These are phyloP conservation scores for Lagenaria siceraria DNA, from an alignment of 306 rosid species.

Conservation along the genomic window DNA sequence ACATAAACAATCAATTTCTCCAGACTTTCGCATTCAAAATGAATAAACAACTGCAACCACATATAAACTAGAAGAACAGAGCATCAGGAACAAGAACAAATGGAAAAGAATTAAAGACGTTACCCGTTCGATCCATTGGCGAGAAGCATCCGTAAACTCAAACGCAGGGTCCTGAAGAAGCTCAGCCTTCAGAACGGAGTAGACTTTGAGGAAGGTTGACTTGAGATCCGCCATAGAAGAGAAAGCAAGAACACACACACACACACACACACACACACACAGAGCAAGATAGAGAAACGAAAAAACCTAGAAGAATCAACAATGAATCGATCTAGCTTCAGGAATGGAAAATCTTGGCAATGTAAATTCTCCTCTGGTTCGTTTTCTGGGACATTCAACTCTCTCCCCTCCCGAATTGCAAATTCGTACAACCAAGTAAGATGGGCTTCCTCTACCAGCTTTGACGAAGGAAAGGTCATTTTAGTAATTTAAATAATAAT, in stretches of 20 bases:
- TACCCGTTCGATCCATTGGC: slow-evolving; percentile 64
- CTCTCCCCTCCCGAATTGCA: background rate
- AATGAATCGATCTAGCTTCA: background rate
- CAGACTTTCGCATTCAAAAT: background rate
- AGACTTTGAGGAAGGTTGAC: slow-evolving; percentile 56
- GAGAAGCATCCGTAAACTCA: slow-evolving; percentile 51
- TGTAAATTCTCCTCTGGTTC: background rate
- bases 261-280: background rate
- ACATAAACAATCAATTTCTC: background rate
- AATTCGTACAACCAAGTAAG: background rate
- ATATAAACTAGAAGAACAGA: background rate
- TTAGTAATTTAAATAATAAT: background rate
- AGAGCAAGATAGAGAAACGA: background rate
- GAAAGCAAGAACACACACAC: background rate
- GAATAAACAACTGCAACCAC: background rate
- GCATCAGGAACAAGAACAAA: background rate
- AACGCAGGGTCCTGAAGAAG: slow-evolving; percentile 66
- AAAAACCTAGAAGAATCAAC: background rate
- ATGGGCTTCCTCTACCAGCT: background rate
- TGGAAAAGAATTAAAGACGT: background rate
- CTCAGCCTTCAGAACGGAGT: slow-evolving; percentile 56
- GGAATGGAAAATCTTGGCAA: background rate
- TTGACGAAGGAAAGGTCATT: background rate
- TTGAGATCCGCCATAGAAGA: slow-evolving; percentile 54
- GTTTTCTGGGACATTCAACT: background rate